Evolutionary conservation across 2,329 filamentous ascomycete species (phyloP).

Genomic region (Raffaelea ambrosiae): DNA sequence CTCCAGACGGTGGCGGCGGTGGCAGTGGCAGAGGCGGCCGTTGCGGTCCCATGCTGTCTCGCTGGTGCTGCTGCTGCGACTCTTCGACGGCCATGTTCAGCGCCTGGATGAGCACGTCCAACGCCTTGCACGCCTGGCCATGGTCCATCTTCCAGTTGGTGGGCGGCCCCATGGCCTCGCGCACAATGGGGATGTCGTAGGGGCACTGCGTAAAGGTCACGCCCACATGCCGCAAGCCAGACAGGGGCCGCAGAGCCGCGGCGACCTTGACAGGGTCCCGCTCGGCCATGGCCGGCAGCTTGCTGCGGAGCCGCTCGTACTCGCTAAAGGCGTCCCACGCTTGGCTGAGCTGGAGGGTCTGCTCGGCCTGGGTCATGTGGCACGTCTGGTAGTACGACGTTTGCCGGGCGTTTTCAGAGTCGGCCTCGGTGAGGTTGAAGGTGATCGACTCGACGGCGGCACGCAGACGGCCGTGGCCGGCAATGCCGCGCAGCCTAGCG

Average conservation of each 20-base stretch:
- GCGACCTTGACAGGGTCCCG: slow-evolving; percentile 15
- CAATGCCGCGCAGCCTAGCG: slow-evolving; percentile 33
- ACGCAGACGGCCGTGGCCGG: slow-evolving; percentile 31
- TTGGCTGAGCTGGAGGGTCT: slow-evolving; percentile 22
- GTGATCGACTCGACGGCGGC: slow-evolving; percentile 32
- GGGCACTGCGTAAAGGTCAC: slow-evolving; percentile 33
- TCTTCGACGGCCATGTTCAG: slow-evolving; percentile 9
- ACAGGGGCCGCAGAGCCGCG: slow-evolving; percentile 27
- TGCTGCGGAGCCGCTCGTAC: slow-evolving; percentile 23
- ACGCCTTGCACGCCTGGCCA: slow-evolving; percentile 26
- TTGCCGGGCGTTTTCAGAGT: slow-evolving; percentile 30
- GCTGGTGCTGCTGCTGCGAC: neutral
- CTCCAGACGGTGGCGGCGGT: no score
- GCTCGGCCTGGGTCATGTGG: slow-evolving; percentile 27
- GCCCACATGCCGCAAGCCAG: slow-evolving; percentile 29
- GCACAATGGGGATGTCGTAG: slow-evolving; percentile 27
- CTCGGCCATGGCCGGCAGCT: slow-evolving; percentile 25
- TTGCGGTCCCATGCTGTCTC: neutral
- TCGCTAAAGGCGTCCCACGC: slow-evolving; percentile 28
- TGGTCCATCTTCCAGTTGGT: slow-evolving; percentile 30
- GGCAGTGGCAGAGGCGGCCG: neutral
- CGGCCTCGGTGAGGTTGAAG: slow-evolving; percentile 35
- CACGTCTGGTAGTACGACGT: slow-evolving; percentile 27
- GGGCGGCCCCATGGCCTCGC: slow-evolving; percentile 28
- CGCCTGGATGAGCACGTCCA: slow-evolving; percentile 11